A percentile compares a stretch with the other conserved stretches of the same genome.
Evolutionary conservation across 2,329 filamentous ascomycete species (phyloP).

Genomic region (Teratosphaeria destructans): DNA sequence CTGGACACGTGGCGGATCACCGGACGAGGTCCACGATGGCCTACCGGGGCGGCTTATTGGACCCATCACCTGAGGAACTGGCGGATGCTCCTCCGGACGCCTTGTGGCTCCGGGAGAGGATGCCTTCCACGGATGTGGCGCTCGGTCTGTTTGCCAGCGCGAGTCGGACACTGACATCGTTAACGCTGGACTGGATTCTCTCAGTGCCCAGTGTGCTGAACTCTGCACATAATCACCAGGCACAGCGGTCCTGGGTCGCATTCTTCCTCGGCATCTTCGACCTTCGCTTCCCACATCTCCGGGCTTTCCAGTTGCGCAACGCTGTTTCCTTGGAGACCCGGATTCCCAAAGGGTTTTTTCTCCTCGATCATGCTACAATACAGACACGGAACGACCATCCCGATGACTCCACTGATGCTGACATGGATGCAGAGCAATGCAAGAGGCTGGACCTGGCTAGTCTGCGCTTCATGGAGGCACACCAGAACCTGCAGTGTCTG

Average conservation of each 20-base stretch:
- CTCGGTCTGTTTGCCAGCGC: slow-evolving; percentile 10
- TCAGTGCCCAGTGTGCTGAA: slow-evolving; percentile 2
- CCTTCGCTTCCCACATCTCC: slow-evolving; percentile 33
- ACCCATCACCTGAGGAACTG: background rate
- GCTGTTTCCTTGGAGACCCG: slow-evolving; percentile 28
- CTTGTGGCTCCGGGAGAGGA: slow-evolving; percentile 7
- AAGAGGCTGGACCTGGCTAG: slow-evolving; percentile 6
- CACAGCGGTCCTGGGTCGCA: slow-evolving; percentile 6
- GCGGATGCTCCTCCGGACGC: background rate
- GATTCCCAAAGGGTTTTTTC: slow-evolving; percentile 28
- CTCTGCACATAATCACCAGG: background rate
- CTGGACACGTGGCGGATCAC: background rate
- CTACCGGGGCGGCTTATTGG: background rate
- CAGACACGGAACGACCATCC: background rate
- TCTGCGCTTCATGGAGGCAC: slow-evolving; percentile 34
- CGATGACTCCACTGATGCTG: background rate
- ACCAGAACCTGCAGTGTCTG: slow-evolving; percentile 33
- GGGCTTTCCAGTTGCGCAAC: slow-evolving; percentile 38
- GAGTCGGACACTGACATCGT: slow-evolving; percentile 20
- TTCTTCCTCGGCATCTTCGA: slow-evolving; percentile 24
- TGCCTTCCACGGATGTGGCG: slow-evolving; percentile 12
- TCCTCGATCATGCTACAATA: slow-evolving; percentile 17
- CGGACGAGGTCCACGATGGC: background rate
- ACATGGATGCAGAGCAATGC: background rate
- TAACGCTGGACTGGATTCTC: slow-evolving; percentile 29